Evolutionary conservation across 805 yeast genomes (phyloP), one percentile per base, ranked within the genome.

Genomic region (Schizosaccharomyces cryophilus): DNA sequence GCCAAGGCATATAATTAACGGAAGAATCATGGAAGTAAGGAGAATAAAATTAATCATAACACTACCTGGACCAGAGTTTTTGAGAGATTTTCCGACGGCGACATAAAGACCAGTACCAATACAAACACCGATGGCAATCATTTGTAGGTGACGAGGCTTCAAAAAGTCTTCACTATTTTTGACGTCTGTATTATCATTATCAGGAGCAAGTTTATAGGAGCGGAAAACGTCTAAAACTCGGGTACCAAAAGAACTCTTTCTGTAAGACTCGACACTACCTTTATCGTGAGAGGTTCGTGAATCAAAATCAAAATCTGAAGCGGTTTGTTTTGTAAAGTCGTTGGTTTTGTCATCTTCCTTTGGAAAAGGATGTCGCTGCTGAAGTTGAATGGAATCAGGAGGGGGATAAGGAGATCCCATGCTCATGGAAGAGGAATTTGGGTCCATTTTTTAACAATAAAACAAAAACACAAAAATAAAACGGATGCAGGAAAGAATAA

Each of bases 111-210:
- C 90, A 1, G 90, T 83, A 48, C 94, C 94, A 64, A 85, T 83
- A 48, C 87, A 83, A 61, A 90, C 93, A 21, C 90, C 87, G 29
- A 86, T 82, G 13, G 87, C 84, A 63, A 86, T 81, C 61, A 86
- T 74, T 67, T 85, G 87, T 30, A 86, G 81, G 71, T 87, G 95
- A 62, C 95, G 74, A 61, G 81, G 80, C 63, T 75, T 72, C 61
- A 85, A 51, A 51, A 45, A 45, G 26, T 45, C 51, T 24, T 45
- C 51, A 45, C 51, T 73, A 35, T 75, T 75, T 58, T 90, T 70
- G 54, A 45, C 51, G 21, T 45, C 51, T 5, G 51, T 7, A 13
- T 19, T 19, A n/a, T n/a, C 51, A n/a, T n/a, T 45, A 7, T 45
- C 51, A 1, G 51, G 51, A 24, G 26, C 26, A n/a, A 45, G 26